phyloP scores from a whole-genome alignment of 148 eudicot species.

The Silene conica region DNA sequence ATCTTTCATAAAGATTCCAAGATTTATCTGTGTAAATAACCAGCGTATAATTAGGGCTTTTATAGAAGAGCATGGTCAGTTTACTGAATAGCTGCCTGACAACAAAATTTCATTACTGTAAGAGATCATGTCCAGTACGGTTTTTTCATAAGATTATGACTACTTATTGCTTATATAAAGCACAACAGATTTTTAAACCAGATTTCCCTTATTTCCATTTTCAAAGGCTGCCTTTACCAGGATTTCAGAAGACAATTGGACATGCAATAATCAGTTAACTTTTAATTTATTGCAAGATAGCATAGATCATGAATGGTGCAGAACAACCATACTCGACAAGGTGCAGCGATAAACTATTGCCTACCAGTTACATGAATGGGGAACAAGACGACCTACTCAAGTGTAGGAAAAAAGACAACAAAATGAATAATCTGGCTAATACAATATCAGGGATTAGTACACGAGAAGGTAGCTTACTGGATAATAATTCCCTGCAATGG shows the following conservation, averaged over 20 bases:
- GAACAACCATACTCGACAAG: not conserved
- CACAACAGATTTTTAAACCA: not conserved
- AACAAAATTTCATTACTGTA: not conserved
- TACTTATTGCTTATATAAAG: not conserved
- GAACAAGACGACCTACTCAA: not conserved
- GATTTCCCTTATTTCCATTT: not conserved
- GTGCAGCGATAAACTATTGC: not conserved
- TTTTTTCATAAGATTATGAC: not conserved
- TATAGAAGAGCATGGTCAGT: not conserved
- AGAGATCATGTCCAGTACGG: not conserved
- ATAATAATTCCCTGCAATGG: conserved; percentile 76
- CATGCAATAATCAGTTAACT: not conserved
- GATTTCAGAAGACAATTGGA: not conserved
- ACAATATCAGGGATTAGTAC: not conserved
- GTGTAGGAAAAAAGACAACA: not conserved
- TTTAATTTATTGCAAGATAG: not conserved
- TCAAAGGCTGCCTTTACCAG: not conserved
- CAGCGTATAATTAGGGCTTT: not conserved
- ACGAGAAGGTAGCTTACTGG: conserved; percentile 41
- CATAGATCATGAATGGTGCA: not conserved
- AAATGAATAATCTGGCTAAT: not conserved
- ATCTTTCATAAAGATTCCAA: conserved; percentile 62
- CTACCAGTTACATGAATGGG: not conserved
- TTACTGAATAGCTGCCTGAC: conserved; percentile 3
- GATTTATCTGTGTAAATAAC: conserved; percentile 46